phyloP scores from a whole-genome alignment of 768 basidiomycete genomes.

The Podaxis pistillaris region DNA sequence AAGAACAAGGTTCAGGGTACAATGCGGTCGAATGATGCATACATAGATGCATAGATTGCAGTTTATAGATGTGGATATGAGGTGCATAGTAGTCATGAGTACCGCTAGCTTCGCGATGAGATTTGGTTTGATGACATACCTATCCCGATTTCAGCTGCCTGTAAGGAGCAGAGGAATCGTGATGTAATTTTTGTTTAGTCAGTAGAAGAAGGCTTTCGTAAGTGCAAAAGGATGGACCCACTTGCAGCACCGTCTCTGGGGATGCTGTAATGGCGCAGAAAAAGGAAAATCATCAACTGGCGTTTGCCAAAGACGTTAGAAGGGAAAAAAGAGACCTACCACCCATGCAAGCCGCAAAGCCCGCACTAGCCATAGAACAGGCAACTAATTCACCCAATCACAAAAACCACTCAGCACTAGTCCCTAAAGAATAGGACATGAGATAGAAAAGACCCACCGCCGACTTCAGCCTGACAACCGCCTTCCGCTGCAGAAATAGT shows the following conservation, averaged over 20 bases:
- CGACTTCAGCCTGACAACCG: constrained; percentile 93
- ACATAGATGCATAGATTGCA: neutral
- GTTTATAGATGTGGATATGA: no score
- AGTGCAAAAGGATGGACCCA: constrained; percentile 24
- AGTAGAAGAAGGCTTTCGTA: neutral
- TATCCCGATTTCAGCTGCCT: constrained; percentile 91
- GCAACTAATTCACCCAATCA: constrained; percentile 53
- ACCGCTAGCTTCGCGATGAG: neutral
- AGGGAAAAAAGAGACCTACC: constrained; percentile 38
- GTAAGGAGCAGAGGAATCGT: constrained; percentile 7
- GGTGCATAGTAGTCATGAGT: neutral
- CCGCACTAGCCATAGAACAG: constrained; percentile 93
- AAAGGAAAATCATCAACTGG: neutral
- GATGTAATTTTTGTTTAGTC: neutral
- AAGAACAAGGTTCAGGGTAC: constrained; percentile 1
- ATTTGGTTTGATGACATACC: constrained; percentile 39
- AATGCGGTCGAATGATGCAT: neutral
- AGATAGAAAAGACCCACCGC: constrained; percentile 46
- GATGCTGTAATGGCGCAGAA: constrained; percentile 43
- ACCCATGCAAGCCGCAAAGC: constrained; percentile 94
- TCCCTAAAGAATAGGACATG: neutral
- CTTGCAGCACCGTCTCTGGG: constrained; percentile 80
- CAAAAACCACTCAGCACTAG: neutral
- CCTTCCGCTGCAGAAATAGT: constrained; percentile 97
- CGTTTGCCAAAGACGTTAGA: neutral